phyloP scores from a whole-genome alignment of 2,329 filamentous ascomycete species.

The Lecanicillium sp. region DNA sequence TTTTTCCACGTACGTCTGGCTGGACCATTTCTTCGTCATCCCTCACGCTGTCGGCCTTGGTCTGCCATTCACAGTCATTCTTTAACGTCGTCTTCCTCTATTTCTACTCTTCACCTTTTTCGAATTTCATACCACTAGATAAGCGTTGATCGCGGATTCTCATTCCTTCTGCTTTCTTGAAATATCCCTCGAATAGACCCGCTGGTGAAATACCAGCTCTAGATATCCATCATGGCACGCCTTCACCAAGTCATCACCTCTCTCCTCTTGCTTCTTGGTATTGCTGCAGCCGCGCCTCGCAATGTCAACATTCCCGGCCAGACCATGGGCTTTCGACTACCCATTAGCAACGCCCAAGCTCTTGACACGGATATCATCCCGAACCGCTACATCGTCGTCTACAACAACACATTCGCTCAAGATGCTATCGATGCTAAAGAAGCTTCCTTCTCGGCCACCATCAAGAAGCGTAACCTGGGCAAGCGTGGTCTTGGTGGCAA shows the following conservation, averaged over 20 bases:
- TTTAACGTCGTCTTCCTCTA: conserved; percentile 11
- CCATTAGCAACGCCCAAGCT: conserved; percentile 40
- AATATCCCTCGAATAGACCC: not conserved
- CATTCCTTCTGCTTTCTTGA: not conserved
- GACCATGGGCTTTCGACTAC: conserved; percentile 26
- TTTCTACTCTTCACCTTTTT: conserved; percentile 13
- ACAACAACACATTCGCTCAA: conserved; percentile 44
- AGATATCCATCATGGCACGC: conserved; percentile 5
- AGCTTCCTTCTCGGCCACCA: conserved; percentile 34
- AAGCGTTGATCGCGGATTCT: conserved; percentile 22
- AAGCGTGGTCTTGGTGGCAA: conserved; percentile 41
- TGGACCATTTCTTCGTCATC: conserved; percentile 10
- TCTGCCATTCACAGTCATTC: conserved; percentile 9
- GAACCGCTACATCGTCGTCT: conserved; percentile 57
- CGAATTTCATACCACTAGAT: conserved; percentile 15
- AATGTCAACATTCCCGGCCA: conserved; percentile 11
- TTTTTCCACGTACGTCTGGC: conserved; percentile 4
- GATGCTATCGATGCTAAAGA: conserved; percentile 42
- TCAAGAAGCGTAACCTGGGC: conserved; percentile 49
- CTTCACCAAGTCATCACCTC: not conserved
- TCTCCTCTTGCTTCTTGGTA: conserved; percentile 5
- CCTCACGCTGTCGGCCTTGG: conserved; percentile 6
- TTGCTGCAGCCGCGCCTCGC: conserved; percentile 19
- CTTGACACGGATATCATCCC: conserved; percentile 39
- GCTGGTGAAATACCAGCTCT: not conserved